These are phyloP conservation scores for Chytridium lagenaria DNA, from an alignment of 371 early-diverging fungal genomes.

Conservation along the genomic window DNA sequence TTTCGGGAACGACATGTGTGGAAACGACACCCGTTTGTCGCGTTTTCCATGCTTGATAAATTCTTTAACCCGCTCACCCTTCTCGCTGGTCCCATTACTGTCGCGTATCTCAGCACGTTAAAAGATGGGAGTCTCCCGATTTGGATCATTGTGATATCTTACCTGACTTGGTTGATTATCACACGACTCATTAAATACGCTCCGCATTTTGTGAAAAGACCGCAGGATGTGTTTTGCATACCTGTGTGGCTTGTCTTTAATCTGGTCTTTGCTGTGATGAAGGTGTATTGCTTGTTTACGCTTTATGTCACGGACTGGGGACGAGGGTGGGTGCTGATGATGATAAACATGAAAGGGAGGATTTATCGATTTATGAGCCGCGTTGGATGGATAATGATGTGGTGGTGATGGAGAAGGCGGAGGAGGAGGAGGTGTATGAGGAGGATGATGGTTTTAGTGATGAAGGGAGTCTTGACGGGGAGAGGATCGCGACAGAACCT, in stretches of 20 bases:
- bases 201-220: slow-evolving; percentile 71
- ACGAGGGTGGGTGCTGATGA: slow-evolving; percentile 66
- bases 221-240: slow-evolving; percentile 68
- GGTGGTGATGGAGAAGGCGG: not conserved
- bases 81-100: slow-evolving; percentile 70
- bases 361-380: slow-evolving; percentile 37
- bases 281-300: slow-evolving; percentile 73
- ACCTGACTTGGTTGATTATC: slow-evolving; percentile 68
- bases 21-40: slow-evolving; percentile 72
- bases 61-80: slow-evolving; percentile 75
- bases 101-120: slow-evolving; percentile 44
- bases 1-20: slow-evolving; percentile 70
- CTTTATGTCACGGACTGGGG: slow-evolving; percentile 78
- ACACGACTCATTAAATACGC: slow-evolving; percentile 74
- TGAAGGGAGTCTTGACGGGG: not conserved
- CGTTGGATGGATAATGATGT: slow-evolving; percentile 25
- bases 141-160: slow-evolving; percentile 70
- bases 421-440: not conserved
- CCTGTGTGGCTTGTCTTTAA: slow-evolving; percentile 75
- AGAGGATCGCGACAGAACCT: no score
- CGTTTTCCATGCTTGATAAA: slow-evolving; percentile 80
- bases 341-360: slow-evolving; percentile 33
- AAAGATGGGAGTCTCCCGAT: slow-evolving; percentile 27
- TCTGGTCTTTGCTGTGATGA: slow-evolving; percentile 76
- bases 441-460: not conserved